Percentiles rank a stretch among this genome's conserved stretches.
These are phyloP conservation scores for Alternaria brassicicola DNA, from an alignment of 2,329 filamentous ascomycete genomes.

Conservation along the genomic window DNA sequence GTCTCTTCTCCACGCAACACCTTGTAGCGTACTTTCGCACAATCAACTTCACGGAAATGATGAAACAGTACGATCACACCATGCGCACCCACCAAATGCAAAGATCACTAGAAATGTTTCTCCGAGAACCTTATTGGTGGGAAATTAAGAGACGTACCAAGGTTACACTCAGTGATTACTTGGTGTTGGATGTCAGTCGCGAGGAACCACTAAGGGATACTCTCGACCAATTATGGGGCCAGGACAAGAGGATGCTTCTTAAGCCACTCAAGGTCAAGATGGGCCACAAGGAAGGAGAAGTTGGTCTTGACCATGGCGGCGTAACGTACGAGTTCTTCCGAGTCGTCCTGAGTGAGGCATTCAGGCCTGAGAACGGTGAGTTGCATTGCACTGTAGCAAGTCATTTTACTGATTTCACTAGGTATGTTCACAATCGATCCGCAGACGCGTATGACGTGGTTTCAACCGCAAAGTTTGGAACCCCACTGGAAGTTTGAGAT, in stretches of 20 bases:
- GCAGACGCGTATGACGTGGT: constrained; percentile 82
- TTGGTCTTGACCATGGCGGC: constrained; percentile 90
- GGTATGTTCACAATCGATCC: constrained; percentile 79
- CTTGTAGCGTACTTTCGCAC: constrained; percentile 85
- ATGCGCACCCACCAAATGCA: constrained; percentile 38
- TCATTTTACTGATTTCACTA: constrained; percentile 27
- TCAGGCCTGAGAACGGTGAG: constrained; percentile 75
- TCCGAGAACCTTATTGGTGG: constrained; percentile 31
- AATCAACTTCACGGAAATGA: constrained; percentile 88
- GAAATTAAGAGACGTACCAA: constrained; percentile 43
- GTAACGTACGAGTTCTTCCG: constrained; percentile 98
- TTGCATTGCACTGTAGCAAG: not conserved
- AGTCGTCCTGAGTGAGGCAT: constrained; percentile 76
- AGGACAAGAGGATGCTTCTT: constrained; percentile 79
- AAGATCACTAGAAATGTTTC: constrained; percentile 30
- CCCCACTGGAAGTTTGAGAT: constrained; percentile 90
- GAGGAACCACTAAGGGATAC: constrained; percentile 51
- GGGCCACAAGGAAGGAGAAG: constrained; percentile 78
- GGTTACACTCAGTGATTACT: constrained; percentile 47
- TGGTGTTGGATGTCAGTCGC: constrained; percentile 54
- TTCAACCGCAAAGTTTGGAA: constrained; percentile 79
- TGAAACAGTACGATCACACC: constrained; percentile 68
- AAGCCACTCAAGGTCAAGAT: constrained; percentile 88
- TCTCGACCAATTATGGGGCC: constrained; percentile 87
- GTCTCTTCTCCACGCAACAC: constrained; percentile 74